Evolutionary conservation across 805 yeast genomes (phyloP).

Genomic region (Lipomyces mesembrius): DNA sequence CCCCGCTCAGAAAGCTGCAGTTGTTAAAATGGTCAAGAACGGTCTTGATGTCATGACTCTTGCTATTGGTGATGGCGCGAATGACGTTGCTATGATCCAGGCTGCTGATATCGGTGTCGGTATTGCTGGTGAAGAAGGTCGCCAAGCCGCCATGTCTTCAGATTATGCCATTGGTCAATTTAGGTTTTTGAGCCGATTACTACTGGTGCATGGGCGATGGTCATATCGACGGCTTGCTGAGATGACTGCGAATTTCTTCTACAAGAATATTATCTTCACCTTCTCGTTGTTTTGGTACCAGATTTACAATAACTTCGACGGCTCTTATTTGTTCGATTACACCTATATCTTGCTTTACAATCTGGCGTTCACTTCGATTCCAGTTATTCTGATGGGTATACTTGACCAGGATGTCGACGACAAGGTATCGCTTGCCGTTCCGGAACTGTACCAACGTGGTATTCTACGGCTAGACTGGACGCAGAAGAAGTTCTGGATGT

Average conservation of each 20-base stretch:
- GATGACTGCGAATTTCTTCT: slow-evolving; percentile 79
- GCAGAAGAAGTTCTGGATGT: slow-evolving; percentile 60
- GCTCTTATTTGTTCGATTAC: slow-evolving; percentile 75
- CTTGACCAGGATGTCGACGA: slow-evolving; percentile 78
- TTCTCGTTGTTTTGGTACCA: slow-evolving; percentile 80
- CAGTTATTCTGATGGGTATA: slow-evolving; percentile 72
- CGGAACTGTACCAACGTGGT: slow-evolving; percentile 72
- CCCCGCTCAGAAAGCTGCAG: slow-evolving; percentile 80
- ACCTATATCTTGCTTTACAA: slow-evolving; percentile 79
- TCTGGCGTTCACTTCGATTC: slow-evolving; percentile 78
- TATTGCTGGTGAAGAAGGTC: slow-evolving; percentile 84
- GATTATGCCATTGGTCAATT: slow-evolving; percentile 85
- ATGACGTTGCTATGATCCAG: slow-evolving; percentile 87
- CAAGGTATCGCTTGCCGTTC: slow-evolving; percentile 65
- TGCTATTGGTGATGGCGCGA: slow-evolving; percentile 86
- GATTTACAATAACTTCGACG: slow-evolving; percentile 69
- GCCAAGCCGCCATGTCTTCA: slow-evolving; percentile 85
- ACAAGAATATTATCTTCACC: slow-evolving; percentile 75
- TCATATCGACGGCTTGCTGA: slow-evolving; percentile 74
- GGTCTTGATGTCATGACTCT: slow-evolving; percentile 73
- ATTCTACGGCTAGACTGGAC: slow-evolving; percentile 68
- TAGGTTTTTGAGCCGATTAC: slow-evolving; percentile 64
- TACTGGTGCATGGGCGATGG: slow-evolving; percentile 85
- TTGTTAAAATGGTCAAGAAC: slow-evolving; percentile 67
- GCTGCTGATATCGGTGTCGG: slow-evolving; percentile 86